Evolutionary conservation across 2,329 filamentous ascomycete genomes (phyloP), one percentile per base, ranked within the genome.

Genomic region (Xylariales sp.): DNA sequence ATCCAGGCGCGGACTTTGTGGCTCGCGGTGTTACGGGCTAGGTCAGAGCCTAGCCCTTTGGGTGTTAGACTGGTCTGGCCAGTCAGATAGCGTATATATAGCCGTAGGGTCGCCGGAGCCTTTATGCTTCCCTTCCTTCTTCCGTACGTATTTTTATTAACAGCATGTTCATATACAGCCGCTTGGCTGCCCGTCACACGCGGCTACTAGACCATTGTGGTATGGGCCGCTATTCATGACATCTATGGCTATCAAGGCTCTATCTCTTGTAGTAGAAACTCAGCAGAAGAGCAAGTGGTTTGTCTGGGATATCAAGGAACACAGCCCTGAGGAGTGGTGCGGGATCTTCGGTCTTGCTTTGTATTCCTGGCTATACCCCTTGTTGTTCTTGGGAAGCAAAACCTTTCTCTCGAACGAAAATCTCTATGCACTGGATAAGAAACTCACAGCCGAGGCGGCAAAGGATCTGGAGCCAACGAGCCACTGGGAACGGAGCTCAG

Each of bases 1-100:
- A 78, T 78, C 0, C 81, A 81, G 65, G 74, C 76, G 0, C 77
- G 84, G 9, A 85, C 83, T 0, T 68, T 81, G 2, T 85, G 81
- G 78, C 75, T 85, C 14, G 48, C 54, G n/a, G n/a, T n/a, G n/a
- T n/a, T n/a, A n/a, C n/a, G n/a, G n/a, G n/a, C n/a, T n/a, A n/a
- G n/a, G n/a, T n/a, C n/a, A n/a, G n/a, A n/a, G n/a, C n/a, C n/a
- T n/a, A n/a, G n/a, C n/a, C n/a, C n/a, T n/a, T n/a, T n/a, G n/a
- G n/a, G n/a, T n/a, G n/a, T n/a, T n/a, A n/a, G n/a, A n/a, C n/a
- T n/a, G n/a, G n/a, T n/a, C n/a, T n/a, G n/a, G n/a, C n/a, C n/a
- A n/a, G n/a, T n/a, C n/a, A n/a, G n/a, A n/a, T n/a, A n/a, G n/a
- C n/a, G n/a, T n/a, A n/a, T n/a, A n/a, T n/a, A n/a, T n/a, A n/a